Evolutionary conservation across 192 early-diverging fungal species (phyloP), one percentile per base, ranked within the genome.

Genomic region (Powellomyces hirtus): DNA sequence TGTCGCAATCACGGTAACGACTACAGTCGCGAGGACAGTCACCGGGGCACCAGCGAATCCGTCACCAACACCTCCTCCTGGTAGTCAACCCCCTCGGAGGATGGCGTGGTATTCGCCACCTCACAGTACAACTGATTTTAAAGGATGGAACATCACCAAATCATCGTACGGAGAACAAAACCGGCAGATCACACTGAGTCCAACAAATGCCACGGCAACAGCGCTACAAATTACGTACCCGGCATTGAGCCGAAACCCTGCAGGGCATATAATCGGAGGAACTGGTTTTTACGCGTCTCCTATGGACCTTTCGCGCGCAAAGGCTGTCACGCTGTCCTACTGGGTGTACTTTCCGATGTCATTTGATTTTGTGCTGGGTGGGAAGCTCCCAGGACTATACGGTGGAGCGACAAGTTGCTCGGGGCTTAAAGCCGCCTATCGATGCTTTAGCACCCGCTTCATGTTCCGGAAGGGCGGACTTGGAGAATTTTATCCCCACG

Each of bases 301-400:
- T 18, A 26, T 69, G 10, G 64, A 76, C 36, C 38, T 76, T 0
- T 53, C 59, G 24, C 3, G 20, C 6, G 75, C 70, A 18, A 71
- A 14, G 35, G 35, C 46, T 10, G 71, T 73, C 27, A 31, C 65
- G 1, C 53, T 86, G 26, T 77, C 84, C 45, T 87, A 78, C 51
- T 67, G 79, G 31, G 67, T 81, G 30, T 62, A 52, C 40, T 84
- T 84, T 65, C 49, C 79, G 37, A 60, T 60, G 11, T 72, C 70
- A 0, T 87, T 87, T 62, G 59, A 82, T n/a, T 87, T 80, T 69
- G 77, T 79, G 30, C 75, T 74, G 40, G 85, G 85, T 26, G 85
- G 85, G 1, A 87, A 87, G 45, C 64, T 87, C n/a, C 85, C 85
- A 1, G 85, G 85, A 33, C 64, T 85, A 24, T 78, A 83, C 44